These are phyloP conservation scores for Marasmius oreades DNA, from an alignment of 1,284 basidiomycete genomes.

Conservation along the genomic window DNA sequence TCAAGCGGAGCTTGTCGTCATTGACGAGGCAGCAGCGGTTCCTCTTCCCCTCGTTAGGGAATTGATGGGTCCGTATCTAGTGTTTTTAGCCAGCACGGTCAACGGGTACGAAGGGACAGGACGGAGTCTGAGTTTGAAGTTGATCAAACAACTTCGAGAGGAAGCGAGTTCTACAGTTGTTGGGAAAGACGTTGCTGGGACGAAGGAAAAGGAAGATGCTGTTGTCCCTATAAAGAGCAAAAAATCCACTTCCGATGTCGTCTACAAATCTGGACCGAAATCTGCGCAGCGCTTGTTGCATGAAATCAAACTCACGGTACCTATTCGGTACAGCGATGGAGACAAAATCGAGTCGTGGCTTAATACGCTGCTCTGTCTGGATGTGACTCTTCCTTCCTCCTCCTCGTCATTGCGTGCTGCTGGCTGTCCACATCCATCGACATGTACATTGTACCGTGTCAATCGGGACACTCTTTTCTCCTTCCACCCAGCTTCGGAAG, in stretches of 20 bases:
- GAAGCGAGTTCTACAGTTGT: conserved; percentile 48
- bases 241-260: conserved; percentile 26
- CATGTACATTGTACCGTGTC: conserved; percentile 95
- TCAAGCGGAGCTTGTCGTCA: conserved; percentile 96
- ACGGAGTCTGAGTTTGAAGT: conserved; percentile 94
- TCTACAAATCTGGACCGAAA: conserved; percentile 53
- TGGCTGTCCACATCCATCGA: conserved; percentile 76
- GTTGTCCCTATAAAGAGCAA: conserved; percentile 22
- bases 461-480: conserved; percentile 96
- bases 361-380: conserved; percentile 87
- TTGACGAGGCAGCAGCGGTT: conserved; percentile 98
- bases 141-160: conserved; percentile 95
- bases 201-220: conserved; percentile 40
- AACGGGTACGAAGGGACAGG: conserved; percentile 99
- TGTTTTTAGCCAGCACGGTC: conserved; percentile 98
- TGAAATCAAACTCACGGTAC: conserved; percentile 93
- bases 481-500: conserved; percentile 95
- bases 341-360: conserved; percentile 97
- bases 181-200: conserved; percentile 49
- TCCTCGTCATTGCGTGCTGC: conserved; percentile 72
- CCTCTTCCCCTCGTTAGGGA: conserved; percentile 93
- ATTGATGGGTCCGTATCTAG: conserved; percentile 95
- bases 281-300: conserved; percentile 78
- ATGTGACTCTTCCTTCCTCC: conserved; percentile 59
- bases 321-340: conserved; percentile 88